Percentiles rank a stretch among this genome's conserved stretches.
Evolutionary conservation across 768 basidiomycete genomes (phyloP).

Genomic region (Suillus fuscotomentosus): DNA sequence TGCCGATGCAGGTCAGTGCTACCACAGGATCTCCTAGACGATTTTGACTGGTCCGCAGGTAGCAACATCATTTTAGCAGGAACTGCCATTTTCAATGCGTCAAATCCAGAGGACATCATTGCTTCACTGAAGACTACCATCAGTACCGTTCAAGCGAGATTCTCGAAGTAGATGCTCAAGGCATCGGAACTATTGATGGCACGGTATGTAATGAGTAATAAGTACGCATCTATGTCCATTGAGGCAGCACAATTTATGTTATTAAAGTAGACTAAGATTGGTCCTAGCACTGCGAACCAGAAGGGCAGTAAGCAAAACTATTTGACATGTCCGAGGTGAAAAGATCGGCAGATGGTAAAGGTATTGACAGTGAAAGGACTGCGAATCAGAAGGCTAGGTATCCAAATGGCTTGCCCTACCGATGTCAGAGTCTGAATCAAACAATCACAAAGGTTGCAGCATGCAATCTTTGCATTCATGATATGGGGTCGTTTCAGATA

Average conservation of each 20-base stretch:
- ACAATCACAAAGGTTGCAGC: slow-evolving; percentile 26
- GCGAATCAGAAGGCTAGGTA: slow-evolving; percentile 23
- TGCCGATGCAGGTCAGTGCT: slow-evolving; percentile 74
- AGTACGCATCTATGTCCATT: neutral
- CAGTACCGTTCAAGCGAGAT: slow-evolving; percentile 39
- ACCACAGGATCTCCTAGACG: neutral
- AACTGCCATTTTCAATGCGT: slow-evolving; percentile 87
- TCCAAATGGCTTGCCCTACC: slow-evolving; percentile 24
- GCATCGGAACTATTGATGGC: neutral
- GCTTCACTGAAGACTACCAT: slow-evolving; percentile 66
- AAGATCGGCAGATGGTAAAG: slow-evolving; percentile 15
- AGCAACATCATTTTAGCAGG: slow-evolving; percentile 99
- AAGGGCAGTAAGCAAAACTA: slow-evolving; percentile 14
- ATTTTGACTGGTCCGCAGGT: slow-evolving; percentile 44
- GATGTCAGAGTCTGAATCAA: slow-evolving; percentile 28
- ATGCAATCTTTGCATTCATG: slow-evolving; percentile 21
- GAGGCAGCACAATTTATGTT: neutral
- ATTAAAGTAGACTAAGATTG: slow-evolving; percentile 30
- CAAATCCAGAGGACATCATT: slow-evolving; percentile 80
- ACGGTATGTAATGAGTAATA: neutral
- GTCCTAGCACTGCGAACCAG: slow-evolving; percentile 18
- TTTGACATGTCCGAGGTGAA: slow-evolving; percentile 16
- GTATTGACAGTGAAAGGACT: slow-evolving; percentile 25
- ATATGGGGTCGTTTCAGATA: slow-evolving; percentile 27
- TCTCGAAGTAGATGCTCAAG: slow-evolving; percentile 11